Percentiles rank a stretch among this genome's conserved stretches.
Conservation (phyloP, 139 green algal genomes). For the Tetraselmis striata region DNA sequence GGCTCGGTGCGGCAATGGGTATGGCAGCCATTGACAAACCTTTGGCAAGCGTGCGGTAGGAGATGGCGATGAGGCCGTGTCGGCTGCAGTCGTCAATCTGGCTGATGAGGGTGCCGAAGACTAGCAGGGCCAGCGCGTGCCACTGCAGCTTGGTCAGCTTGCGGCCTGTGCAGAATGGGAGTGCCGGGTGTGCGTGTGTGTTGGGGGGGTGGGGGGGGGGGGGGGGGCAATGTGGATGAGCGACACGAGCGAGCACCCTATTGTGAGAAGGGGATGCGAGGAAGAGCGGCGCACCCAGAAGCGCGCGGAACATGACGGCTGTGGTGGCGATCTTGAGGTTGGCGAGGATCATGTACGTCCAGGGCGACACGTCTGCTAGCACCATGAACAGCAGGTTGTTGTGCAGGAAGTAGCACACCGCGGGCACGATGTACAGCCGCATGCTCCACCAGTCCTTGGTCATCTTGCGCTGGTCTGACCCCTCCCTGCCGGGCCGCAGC, state of each 20-base stretch:
- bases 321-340: conserved; percentile 14
- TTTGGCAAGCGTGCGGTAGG: not conserved
- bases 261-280: not conserved
- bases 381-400: conserved; percentile 12
- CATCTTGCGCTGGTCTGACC: not conserved
- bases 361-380: conserved; percentile 1
- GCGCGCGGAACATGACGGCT: not conserved
- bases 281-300: not conserved
- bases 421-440: conserved; percentile 7
- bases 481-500: no score
- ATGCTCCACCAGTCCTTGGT: conserved; percentile 7
- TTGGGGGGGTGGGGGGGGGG: no score
- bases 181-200: no score
- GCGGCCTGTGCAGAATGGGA: not conserved
- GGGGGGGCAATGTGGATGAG: no score
- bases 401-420: conserved; percentile 3
- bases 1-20: conserved; percentile 23
- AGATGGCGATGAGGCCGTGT: not conserved
- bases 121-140: not conserved
- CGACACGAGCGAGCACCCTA: not conserved
- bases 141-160: not conserved
- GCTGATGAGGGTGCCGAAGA: not conserved
- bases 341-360: conserved; percentile 9
- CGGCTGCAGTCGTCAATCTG: not conserved
- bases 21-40: conserved; percentile 24